Evolutionary conservation across 768 basidiomycete genomes (phyloP).

Genomic region (Collybiopsis luxurians): DNA sequence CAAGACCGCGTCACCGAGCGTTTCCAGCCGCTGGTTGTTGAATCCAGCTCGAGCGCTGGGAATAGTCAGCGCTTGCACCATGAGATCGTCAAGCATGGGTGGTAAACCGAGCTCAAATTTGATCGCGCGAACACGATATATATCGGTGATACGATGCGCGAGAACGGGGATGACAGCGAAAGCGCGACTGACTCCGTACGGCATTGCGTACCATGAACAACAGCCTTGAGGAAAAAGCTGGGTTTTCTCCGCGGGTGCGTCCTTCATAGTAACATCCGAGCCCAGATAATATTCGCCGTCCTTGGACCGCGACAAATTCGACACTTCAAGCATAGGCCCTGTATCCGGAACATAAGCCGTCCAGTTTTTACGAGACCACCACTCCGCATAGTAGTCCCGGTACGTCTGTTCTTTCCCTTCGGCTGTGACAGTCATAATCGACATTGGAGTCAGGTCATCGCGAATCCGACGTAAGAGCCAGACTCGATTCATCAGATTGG

Average conservation of each 20-base stretch:
- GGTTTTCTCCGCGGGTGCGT: slow-evolving; percentile 21
- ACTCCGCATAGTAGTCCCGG: slow-evolving; percentile 53
- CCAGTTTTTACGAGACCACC: slow-evolving; percentile 38
- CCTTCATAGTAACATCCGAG: slow-evolving; percentile 19
- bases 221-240: slow-evolving; percentile 37
- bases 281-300: slow-evolving; percentile 35
- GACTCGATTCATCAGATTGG: slow-evolving; percentile 52
- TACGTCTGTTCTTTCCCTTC: slow-evolving; percentile 52
- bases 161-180: slow-evolving; percentile 66
- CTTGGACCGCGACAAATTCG: slow-evolving; percentile 38
- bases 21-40: slow-evolving; percentile 86
- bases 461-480: slow-evolving; percentile 58
- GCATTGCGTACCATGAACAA: slow-evolving; percentile 55
- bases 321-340: slow-evolving; percentile 63
- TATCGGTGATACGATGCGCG: slow-evolving; percentile 60
- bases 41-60: slow-evolving; percentile 62
- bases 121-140: slow-evolving; percentile 56
- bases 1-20: slow-evolving; percentile 81
- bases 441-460: slow-evolving; percentile 63
- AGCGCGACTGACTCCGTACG: slow-evolving; percentile 44
- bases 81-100: slow-evolving; percentile 48
- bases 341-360: slow-evolving; percentile 42
- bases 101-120: slow-evolving; percentile 60
- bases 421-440: slow-evolving; percentile 39
- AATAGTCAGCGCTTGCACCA: slow-evolving; percentile 75